Evolutionary conservation across 1,284 basidiomycete genomes (phyloP), one percentile per base, ranked within the genome.

Genomic region (Malassezia restricta): DNA sequence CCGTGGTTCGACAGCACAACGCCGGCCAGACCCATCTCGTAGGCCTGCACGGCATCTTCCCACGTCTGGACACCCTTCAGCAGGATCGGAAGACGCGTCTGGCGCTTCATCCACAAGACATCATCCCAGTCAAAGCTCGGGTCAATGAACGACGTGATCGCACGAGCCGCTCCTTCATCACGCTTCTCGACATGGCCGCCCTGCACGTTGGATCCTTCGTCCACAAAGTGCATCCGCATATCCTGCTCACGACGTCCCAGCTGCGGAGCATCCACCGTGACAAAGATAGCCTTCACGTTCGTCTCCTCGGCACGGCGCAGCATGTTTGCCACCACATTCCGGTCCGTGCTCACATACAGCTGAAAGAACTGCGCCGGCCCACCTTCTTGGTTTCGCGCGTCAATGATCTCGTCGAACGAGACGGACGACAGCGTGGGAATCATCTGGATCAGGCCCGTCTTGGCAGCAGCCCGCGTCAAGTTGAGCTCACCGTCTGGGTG

Each of bases 401-500:
- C 76, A 7, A 83, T 81, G 54, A 91, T 85, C 58, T 84, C 81
- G 11, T 78, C 79, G 48, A 80, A 79, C 67, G 76, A 66, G 57
- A 77, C 77, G 9, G 65, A 66, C 27, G 65, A 61, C 28, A 66
- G 56, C 8, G 64, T 66, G 37, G 64, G 64, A 39, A 66, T 56
- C 64, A 64, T 87, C 69, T 92, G 88, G 45, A 89, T 84, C 57
- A 90, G 83, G 27, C 81, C 80, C 2, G 81, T 79, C 43, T 78
- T 76, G n/a, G 79, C 81, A 5, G 83, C 82, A 2, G 83, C 89
- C 43, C 78, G 78, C 1, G 86, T 86, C 54, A 92, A 82, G 74
- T 90, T 91, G 40, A 91, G 77, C 75, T 94, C 90, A 15, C 90
- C 90, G 52, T 91, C 86, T 0, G 88, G 87, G 67, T 94, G 90